Conservation (phyloP, 1,284 basidiomycete genomes). For the Tilletia caries region DNA sequence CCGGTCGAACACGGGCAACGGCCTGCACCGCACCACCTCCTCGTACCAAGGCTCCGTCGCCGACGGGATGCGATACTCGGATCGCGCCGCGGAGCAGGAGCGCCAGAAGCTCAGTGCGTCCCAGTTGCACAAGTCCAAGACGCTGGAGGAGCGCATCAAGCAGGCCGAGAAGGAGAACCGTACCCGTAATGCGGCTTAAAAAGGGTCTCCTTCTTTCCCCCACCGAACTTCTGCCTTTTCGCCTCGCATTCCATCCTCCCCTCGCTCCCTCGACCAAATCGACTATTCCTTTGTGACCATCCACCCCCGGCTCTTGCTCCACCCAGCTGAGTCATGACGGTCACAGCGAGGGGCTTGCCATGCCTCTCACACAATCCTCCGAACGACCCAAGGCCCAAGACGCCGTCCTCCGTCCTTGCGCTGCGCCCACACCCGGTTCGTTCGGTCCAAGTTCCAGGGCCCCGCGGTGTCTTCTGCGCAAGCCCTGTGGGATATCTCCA, state of each 20-base stretch:
- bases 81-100: conserved; percentile 34
- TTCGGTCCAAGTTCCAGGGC: too few species aligned
- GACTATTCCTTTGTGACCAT: neutral
- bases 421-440: too few species aligned
- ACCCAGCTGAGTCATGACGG: too few species aligned
- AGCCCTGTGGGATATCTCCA: neutral
- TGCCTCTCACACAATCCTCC: too few species aligned
- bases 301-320: too few species aligned
- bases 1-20: conserved; percentile 40
- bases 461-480: too few species aligned
- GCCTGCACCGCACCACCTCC: conserved; percentile 52
- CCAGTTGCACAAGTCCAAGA: conserved; percentile 52
- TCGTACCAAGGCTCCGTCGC: conserved; percentile 53
- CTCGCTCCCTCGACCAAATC: neutral
- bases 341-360: too few species aligned
- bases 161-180: conserved; percentile 49
- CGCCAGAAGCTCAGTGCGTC: conserved; percentile 48
- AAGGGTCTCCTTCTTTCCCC: neutral
- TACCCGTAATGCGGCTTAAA: conserved; percentile 16
- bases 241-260: too few species aligned
- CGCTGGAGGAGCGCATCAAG: conserved; percentile 50
- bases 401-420: too few species aligned
- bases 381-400: too few species aligned
- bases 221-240: neutral
- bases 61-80: conserved; percentile 52